Evolutionary conservation across 352 stramenopile species (phyloP).

Genomic region (Pythium oligandrum): DNA sequence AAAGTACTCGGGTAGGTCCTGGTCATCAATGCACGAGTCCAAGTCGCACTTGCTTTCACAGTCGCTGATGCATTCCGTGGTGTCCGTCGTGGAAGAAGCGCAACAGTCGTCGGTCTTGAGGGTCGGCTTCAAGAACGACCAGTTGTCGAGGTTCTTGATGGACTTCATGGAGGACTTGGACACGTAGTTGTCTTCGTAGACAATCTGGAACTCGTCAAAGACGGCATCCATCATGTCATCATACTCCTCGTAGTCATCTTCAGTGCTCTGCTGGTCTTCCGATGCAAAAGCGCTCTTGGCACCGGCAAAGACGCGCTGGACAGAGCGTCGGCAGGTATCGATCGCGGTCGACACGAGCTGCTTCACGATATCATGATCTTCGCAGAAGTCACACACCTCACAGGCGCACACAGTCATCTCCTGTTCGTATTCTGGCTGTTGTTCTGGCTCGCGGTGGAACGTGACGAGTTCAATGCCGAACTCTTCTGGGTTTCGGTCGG

Average conservation of each 20-base stretch:
- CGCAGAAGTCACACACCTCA: no score
- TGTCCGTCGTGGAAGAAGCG: slow-evolving; percentile 15
- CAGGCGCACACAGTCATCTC: no score
- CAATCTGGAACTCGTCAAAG: slow-evolving; percentile 26
- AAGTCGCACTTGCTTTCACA: slow-evolving; percentile 8
- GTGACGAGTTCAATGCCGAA: no score
- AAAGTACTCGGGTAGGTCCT: not conserved
- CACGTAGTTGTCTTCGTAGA: slow-evolving; percentile 17
- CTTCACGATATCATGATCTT: slow-evolving; percentile 6
- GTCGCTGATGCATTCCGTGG: slow-evolving; percentile 18
- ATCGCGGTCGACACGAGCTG: slow-evolving; percentile 12
- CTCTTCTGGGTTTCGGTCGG: slow-evolving; percentile 13
- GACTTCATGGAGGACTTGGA: slow-evolving; percentile 2
- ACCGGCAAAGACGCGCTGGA: slow-evolving; percentile 6
- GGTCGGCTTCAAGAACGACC: not conserved
- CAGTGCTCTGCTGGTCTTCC: no score
- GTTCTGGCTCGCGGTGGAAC: no score
- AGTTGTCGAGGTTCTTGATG: no score
- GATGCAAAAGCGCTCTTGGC: slow-evolving; percentile 4
- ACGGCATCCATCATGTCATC: slow-evolving; percentile 12
- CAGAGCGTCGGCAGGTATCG: slow-evolving; percentile 10
- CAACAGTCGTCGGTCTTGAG: slow-evolving; percentile 3
- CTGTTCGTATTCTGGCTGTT: no score
- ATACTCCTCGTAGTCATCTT: slow-evolving; percentile 1
- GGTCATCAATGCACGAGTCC: not conserved